phyloP scores from a whole-genome alignment of 495 filamentous ascomycete species.

The Lasiosphaeria miniovina region DNA sequence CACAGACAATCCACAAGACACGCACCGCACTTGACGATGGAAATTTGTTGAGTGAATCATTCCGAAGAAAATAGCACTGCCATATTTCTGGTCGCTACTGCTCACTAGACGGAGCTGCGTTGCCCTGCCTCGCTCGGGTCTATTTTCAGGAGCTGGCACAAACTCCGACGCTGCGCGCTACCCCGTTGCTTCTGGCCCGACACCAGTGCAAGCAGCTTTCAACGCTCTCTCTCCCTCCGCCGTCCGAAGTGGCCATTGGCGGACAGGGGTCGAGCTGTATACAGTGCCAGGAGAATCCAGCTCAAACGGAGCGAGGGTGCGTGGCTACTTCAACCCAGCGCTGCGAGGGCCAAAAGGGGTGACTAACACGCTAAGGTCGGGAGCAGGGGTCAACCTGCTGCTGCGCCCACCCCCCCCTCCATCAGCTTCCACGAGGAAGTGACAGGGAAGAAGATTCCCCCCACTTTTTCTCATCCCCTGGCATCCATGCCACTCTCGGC shows the following conservation, averaged over 20 bases:
- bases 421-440: conserved; percentile 10
- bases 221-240: background rate
- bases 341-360: conserved; percentile 14
- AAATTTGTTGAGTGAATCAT: conserved; percentile 22
- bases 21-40: conserved; percentile 3
- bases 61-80: conserved; percentile 2
- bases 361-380: conserved; percentile 11
- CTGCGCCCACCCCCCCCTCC: conserved; percentile 21
- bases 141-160: conserved; percentile 15
- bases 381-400: conserved; percentile 7
- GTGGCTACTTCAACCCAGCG: conserved; percentile 14
- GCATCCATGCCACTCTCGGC: conserved; percentile 8
- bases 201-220: background rate
- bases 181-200: too few species aligned
- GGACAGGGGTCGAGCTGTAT: background rate
- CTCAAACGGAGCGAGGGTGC: conserved; percentile 10
- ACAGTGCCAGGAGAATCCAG: conserved; percentile 13
- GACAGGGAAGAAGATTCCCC: conserved; percentile 11
- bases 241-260: background rate
- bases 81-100: background rate
- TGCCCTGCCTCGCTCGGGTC: conserved; percentile 4
- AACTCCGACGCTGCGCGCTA: conserved; percentile 5
- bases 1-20: conserved; percentile 13
- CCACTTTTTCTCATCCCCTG: conserved; percentile 1
- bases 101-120: background rate